phyloP scores from a whole-genome alignment of 106 monocot genomes.

The Dendrobium catenatum region DNA sequence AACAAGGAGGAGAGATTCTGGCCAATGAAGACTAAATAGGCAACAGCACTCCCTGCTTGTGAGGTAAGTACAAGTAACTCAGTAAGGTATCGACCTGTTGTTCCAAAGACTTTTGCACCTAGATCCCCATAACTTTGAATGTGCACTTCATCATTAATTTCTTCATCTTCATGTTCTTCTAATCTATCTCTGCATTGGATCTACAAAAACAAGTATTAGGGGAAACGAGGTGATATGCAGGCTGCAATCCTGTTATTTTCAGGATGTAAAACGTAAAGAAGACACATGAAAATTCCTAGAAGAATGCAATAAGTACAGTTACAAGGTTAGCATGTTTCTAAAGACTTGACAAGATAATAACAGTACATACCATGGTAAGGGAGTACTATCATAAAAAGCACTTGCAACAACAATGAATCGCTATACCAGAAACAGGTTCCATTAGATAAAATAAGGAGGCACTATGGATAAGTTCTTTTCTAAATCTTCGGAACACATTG shows the following conservation, averaged over 20 bases:
- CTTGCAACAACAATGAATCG: background rate
- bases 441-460: background rate
- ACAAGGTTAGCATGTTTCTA: background rate
- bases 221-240: background rate
- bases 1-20: conserved; percentile 70
- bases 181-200: conserved; percentile 69
- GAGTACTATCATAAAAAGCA: background rate
- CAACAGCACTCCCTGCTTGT: conserved; percentile 78
- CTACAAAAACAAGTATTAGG: conserved; percentile 18
- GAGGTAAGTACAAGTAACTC: conserved; percentile 70
- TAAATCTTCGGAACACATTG: background rate
- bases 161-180: conserved; percentile 31
- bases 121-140: conserved; percentile 74
- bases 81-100: conserved; percentile 55
- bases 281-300: background rate
- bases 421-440: background rate
- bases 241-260: background rate
- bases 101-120: conserved; percentile 65
- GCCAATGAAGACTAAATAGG: conserved; percentile 89
- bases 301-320: background rate
- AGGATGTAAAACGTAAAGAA: background rate
- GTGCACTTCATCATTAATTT: conserved; percentile 7
- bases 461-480: too few species aligned
- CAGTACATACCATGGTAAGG: background rate
- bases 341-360: background rate